Conservation (phyloP, 202 grass and related monocot genomes). For the Elaeis oleifera region DNA sequence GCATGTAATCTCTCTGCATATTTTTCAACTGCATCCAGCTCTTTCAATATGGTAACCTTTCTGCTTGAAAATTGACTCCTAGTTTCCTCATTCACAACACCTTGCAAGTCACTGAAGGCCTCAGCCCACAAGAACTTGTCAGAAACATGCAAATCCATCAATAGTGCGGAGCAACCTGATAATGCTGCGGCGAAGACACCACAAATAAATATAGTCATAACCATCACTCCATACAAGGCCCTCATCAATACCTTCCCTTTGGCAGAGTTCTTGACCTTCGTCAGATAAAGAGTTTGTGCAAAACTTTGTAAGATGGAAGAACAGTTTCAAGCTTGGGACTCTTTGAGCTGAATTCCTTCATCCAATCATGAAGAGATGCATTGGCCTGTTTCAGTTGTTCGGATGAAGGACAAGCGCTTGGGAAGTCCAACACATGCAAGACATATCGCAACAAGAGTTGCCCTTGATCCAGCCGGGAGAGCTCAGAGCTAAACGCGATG, state of each 20-base stretch:
- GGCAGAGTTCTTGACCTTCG: constrained; percentile 68
- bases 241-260: constrained; percentile 70
- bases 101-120: constrained; percentile 47
- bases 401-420: constrained; percentile 10
- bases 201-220: constrained; percentile 50
- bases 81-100: constrained; percentile 37
- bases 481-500: constrained; percentile 62
- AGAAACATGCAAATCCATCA: constrained; percentile 49
- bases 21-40: constrained; percentile 51
- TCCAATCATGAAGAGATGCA: constrained; percentile 52
- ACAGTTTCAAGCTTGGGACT: constrained; percentile 49
- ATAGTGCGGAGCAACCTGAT: constrained; percentile 33
- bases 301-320: constrained; percentile 37
- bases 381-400: constrained; percentile 48
- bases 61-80: constrained; percentile 26
- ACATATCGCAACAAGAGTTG: constrained; percentile 55
- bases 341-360: constrained; percentile 18
- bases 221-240: constrained; percentile 68
- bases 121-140: constrained; percentile 67
- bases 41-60: constrained; percentile 40
- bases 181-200: constrained; percentile 42
- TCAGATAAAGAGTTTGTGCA: constrained; percentile 42
- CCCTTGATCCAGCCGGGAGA: constrained; percentile 56
- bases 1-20: constrained; percentile 37
- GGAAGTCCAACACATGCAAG: constrained; percentile 45